phyloP scores from a whole-genome alignment of 1,284 basidiomycete genomes.

The Heliocybe sulcata region DNA sequence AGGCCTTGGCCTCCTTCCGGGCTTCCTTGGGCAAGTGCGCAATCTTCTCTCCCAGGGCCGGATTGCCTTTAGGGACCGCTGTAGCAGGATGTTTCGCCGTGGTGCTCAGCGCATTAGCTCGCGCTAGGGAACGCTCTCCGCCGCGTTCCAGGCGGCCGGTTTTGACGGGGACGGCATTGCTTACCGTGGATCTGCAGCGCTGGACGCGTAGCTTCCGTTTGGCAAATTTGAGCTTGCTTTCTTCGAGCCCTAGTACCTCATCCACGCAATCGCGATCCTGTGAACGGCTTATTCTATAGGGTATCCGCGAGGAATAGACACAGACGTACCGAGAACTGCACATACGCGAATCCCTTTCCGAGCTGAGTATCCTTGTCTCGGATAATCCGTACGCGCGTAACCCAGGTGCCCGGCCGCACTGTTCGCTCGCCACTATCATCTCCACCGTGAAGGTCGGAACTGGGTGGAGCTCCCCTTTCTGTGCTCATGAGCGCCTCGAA shows the following conservation, averaged over 20 bases:
- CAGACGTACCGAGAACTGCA: constrained; percentile 73
- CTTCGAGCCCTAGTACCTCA: constrained; percentile 76
- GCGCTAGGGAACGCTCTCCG: constrained; percentile 6
- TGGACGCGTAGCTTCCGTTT: constrained; percentile 87
- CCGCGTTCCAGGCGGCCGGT: constrained; percentile 7
- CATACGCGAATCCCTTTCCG: constrained; percentile 97
- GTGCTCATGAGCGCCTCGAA: constrained; percentile 76
- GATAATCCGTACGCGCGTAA: constrained; percentile 81
- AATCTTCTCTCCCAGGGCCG: constrained; percentile 70
- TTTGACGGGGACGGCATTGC: constrained; percentile 14
- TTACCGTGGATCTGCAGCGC: constrained; percentile 64
- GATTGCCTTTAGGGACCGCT: constrained; percentile 68
- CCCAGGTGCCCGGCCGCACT: constrained; percentile 50
- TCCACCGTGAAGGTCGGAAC: constrained; percentile 4
- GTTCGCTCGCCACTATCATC: constrained; percentile 20
- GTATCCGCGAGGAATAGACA: background rate
- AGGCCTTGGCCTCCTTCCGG: constrained; percentile 74
- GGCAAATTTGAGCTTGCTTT: constrained; percentile 75
- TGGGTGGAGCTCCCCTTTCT: constrained; percentile 64
- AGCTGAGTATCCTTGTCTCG: constrained; percentile 91
- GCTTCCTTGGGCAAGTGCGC: constrained; percentile 77
- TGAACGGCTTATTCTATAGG: background rate
- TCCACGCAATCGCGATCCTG: constrained; percentile 88
- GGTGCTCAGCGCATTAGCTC: background rate
- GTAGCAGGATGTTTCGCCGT: background rate